Evolutionary conservation across 2,329 filamentous ascomycete species (phyloP).

Genomic region (Alternaria dauci): DNA sequence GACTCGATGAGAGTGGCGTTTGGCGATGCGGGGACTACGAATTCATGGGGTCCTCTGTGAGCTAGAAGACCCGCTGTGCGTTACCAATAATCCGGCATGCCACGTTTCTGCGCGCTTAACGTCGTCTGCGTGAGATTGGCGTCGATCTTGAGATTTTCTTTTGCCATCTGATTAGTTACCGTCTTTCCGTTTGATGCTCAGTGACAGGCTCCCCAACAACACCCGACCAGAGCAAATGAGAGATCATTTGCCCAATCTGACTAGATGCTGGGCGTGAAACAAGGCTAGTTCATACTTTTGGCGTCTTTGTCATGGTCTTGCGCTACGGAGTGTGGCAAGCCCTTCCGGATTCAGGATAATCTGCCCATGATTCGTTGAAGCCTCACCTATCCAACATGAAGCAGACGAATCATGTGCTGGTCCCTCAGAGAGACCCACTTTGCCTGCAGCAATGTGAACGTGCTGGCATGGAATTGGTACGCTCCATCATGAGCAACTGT

Average conservation of each 20-base stretch:
- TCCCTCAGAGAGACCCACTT: background rate
- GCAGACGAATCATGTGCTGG: background rate
- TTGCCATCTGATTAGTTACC: background rate
- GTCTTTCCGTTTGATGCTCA: background rate
- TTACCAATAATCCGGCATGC: slow-evolving; percentile 5
- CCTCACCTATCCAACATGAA: slow-evolving; percentile 1
- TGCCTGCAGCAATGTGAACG: background rate
- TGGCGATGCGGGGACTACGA: background rate
- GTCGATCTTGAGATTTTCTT: background rate
- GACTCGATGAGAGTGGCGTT: background rate
- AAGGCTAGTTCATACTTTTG: background rate
- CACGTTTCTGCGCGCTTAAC: slow-evolving; percentile 7
- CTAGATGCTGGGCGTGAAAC: background rate
- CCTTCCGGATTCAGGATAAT: slow-evolving; percentile 6
- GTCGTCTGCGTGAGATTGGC: slow-evolving; percentile 2
- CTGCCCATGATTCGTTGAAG: slow-evolving; percentile 7
- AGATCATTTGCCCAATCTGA: slow-evolving; percentile 4
- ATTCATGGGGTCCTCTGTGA: background rate
- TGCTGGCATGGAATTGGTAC: background rate
- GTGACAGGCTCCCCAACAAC: background rate
- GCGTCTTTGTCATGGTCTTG: slow-evolving; percentile 2
- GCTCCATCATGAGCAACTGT: background rate
- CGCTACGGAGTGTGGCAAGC: slow-evolving; percentile 13
- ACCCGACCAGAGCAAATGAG: slow-evolving; percentile 1
- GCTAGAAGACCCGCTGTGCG: background rate